phyloP scores from a whole-genome alignment of 148 eudicot species.

The Cornus florida region DNA sequence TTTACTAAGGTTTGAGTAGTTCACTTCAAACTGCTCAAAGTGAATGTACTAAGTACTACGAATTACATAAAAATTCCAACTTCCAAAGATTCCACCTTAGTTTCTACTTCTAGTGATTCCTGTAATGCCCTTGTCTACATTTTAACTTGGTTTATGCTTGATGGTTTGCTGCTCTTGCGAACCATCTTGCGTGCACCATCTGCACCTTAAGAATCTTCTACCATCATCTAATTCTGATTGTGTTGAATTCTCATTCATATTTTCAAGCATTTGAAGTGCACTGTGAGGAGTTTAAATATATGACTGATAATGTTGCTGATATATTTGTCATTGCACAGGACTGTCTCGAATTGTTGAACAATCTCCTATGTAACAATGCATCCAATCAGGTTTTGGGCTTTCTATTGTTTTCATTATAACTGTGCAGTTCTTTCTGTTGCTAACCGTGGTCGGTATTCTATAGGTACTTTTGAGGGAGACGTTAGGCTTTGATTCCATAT shows the following conservation, averaged over 20 bases:
- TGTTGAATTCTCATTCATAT: neutral
- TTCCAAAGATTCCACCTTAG: too few relatives aligned
- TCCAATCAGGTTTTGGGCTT: constrained; percentile 74
- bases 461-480: constrained; percentile 95
- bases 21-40: too few relatives aligned
- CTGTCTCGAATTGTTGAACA: constrained; percentile 89
- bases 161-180: neutral
- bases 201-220: neutral
- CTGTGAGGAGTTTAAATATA: neutral
- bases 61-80: too few relatives aligned
- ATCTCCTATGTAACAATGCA: constrained; percentile 71
- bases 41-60: too few relatives aligned
- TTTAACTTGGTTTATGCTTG: neutral
- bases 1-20: too few relatives aligned
- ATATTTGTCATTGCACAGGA: constrained; percentile 57
- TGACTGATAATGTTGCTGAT: constrained; percentile 12
- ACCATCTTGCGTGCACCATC: neutral
- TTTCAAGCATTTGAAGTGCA: neutral
- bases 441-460: constrained; percentile 20
- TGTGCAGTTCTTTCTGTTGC: neutral
- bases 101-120: too few relatives aligned
- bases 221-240: neutral
- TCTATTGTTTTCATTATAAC: constrained; percentile 4
- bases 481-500: constrained; percentile 80
- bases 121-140: neutral